Percentiles rank a stretch among this genome's conserved stretches.
Conservation (phyloP, 257 asterid species). For the Apocynum venetum region DNA sequence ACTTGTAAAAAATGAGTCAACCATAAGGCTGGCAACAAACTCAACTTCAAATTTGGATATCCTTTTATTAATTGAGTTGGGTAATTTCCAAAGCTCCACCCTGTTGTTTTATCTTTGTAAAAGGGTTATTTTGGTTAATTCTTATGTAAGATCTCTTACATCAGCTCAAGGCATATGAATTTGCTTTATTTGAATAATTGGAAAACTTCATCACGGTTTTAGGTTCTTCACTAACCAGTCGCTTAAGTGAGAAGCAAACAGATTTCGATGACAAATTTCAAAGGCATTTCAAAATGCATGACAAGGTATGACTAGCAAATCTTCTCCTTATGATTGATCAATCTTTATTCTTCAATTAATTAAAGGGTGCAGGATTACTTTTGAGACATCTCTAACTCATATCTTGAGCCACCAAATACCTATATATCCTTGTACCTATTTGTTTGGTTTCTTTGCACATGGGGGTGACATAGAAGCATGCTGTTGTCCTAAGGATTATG, state of each 20-base stretch:
- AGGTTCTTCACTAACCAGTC: conserved; percentile 66
- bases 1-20: too few relatives aligned
- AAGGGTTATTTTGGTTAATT: not conserved
- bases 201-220: conserved; percentile 24
- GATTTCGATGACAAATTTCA: conserved; percentile 69
- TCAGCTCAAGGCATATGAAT: not conserved
- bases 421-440: not conserved
- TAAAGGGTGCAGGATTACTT: too few relatives aligned
- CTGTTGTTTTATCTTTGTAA: not conserved
- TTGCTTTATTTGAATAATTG: conserved; percentile 7
- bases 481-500: not conserved
- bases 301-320: conserved; percentile 42
- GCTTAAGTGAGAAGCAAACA: conserved; percentile 60
- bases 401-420: not conserved
- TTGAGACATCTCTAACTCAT: not conserved
- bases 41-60: not conserved
- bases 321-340: not conserved
- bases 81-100: not conserved
- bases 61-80: not conserved
- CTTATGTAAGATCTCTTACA: not conserved
- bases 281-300: conserved; percentile 57
- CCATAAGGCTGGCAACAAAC: too few relatives aligned
- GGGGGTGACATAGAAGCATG: not conserved
- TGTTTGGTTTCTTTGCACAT: not conserved
- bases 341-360: not conserved